A percentile compares a stretch with the other conserved stretches of the same genome.
Evolutionary conservation across 108 stramenopile species (phyloP).

Genomic region (Aurantiochytrium sp.): DNA sequence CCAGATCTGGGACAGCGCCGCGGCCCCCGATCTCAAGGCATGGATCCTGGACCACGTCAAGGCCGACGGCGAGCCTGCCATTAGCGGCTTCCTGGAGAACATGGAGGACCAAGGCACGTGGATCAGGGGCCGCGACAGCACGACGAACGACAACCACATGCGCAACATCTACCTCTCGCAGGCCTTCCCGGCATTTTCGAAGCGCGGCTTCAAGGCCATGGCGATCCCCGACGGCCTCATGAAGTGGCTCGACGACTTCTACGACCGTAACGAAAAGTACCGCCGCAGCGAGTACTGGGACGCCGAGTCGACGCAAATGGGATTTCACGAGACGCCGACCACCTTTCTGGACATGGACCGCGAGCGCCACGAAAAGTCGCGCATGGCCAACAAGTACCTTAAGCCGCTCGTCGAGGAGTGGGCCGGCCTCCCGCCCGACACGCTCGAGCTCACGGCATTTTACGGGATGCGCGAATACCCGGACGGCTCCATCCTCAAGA

Average conservation of each 20-base stretch:
- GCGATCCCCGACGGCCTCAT: neutral
- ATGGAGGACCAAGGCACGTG: neutral
- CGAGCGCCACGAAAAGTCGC: neutral
- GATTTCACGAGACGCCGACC: neutral
- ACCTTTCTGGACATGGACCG: neutral
- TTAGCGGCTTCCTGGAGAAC: neutral
- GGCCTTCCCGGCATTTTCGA: neutral
- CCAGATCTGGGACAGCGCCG: neutral
- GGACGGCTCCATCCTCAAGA: neutral
- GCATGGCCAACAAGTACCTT: neutral
- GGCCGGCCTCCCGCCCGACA: neutral
- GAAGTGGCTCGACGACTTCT: neutral
- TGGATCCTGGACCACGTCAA: neutral
- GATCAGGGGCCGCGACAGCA: neutral
- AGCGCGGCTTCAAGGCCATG: constrained; percentile 7
- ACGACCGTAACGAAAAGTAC: neutral
- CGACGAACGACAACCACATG: constrained; percentile 11
- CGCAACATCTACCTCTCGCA: neutral
- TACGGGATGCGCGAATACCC: constrained; percentile 26
- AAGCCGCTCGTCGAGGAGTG: constrained; percentile 18
- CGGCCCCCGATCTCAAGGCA: neutral
- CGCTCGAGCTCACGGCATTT: neutral
- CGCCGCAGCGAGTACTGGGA: neutral
- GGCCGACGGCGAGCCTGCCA: neutral
- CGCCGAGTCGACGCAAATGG: neutral